Percentiles rank a stretch among this genome's conserved stretches.
These are phyloP conservation scores for Boletus patriciae DNA, from an alignment of 768 basidiomycete species.

Conservation along the genomic window DNA sequence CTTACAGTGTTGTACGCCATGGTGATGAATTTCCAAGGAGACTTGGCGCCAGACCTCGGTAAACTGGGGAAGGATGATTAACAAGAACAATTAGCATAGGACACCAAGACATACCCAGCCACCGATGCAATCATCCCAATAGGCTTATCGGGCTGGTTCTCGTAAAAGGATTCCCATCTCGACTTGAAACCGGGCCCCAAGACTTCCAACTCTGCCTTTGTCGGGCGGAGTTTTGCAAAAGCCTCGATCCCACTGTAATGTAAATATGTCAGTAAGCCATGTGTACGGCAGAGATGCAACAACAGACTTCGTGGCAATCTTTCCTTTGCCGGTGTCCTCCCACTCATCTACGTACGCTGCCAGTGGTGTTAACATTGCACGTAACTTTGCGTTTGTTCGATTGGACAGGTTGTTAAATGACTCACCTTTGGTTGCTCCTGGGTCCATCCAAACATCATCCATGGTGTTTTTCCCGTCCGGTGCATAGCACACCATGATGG, in stretches of 20 bases:
- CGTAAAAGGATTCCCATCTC: background rate
- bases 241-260: conserved; percentile 50
- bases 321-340: conserved; percentile 42
- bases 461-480: background rate
- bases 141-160: conserved; percentile 50
- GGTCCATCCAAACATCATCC: conserved; percentile 1
- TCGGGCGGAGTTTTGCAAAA: conserved; percentile 55
- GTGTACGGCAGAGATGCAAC: background rate
- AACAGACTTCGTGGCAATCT: conserved; percentile 55
- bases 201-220: conserved; percentile 44
- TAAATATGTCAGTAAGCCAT: background rate
- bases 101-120: conserved; percentile 37
- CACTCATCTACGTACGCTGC: conserved; percentile 35
- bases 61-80: conserved; percentile 20
- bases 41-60: conserved; percentile 10
- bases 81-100: background rate
- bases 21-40: conserved; percentile 28
- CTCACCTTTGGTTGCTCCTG: background rate
- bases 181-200: conserved; percentile 43
- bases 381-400: too few relatives aligned
- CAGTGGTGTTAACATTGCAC: background rate
- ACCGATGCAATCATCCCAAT: conserved; percentile 44
- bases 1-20: conserved; percentile 37
- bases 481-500: background rate
- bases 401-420: background rate